Base-by-base conservation (phyloP, 352 stramenopile genomes). In the Plasmopara viticola region DNA sequence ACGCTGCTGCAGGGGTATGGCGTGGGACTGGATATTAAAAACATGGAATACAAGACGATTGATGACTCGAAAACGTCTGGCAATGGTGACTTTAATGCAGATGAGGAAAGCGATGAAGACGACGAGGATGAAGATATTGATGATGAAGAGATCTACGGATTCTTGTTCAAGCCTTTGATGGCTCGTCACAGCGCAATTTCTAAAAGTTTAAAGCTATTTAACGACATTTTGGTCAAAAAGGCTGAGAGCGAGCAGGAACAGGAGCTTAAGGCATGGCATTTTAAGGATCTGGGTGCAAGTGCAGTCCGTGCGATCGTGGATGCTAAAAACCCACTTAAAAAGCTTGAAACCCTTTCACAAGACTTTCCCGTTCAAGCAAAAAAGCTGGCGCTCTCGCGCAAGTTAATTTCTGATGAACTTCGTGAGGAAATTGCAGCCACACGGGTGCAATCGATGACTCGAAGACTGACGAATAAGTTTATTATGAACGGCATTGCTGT, bases 31-130 rank as follows among this genome's bases (percentile, higher is more conserved):
- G 89, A 98, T 51, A 96, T 98, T 51, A 98, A 98, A 66, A 97
- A 98, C 64, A 97, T 97, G 84, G 94, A 98, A 66, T 98, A 98
- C 68, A 95, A 96, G 61, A 97, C 91, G 7, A 92, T 98, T 51
- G 92, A 98, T 57, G 90, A 97, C 60, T 89, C 76, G 12, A 87
- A 86, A 56, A 83, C 79, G 39, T 53, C 56, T 13, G 44, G n/a
- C 6, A 64, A 73, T 4, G 70, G 81, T 17, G 61, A 74, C 40
- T 54, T 64, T 20, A 52, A 62, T 40, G 53, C 41, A 50, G 74
- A 37, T 13, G 46, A 54, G 4, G 62, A 74, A 5, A 58, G 75
- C 2, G 71, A 74, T 0, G 44, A 66, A 0, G 60, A 74, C 6
- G 62, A 72, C 4, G 60, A 74, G 13, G 68, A 68, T 1, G 54